Base-by-base conservation (phyloP, 75 land plant species). In the Cupressus sempervirens region DNA sequence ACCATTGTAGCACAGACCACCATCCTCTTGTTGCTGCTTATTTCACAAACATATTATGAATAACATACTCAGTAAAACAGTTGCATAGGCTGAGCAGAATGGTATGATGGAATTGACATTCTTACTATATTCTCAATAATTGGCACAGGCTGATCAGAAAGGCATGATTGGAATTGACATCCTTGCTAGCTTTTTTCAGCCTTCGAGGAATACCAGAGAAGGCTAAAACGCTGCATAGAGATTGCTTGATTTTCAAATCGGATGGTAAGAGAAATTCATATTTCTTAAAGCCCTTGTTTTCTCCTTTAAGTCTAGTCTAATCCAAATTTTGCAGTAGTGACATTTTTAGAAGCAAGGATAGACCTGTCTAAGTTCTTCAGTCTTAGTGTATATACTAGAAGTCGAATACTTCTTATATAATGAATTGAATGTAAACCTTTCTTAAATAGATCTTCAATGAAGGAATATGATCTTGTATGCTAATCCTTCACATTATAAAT, bases 151-250 rank as follows among this genome's bases (percentile, higher is more conserved):
- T 80, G 30, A 38, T 9, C 88, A 87, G 81, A 84, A 84, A 45
- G 88, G 88, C 1, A 62, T 74, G 12, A 87, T 87, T 40, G 87
- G 88, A 29, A 87, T 87, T 35, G 86, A 82, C 48, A 7, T 83
- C 10, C 58, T 86, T 76, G 77, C 86, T 46, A 77, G 29, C 56
- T 87, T 88, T 87, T 86, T 79, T 68, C 83, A 77, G 10, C 88
- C 88, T 53, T 40, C 65, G 20, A 86, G 83, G 26, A 79, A 87
- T 85, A 73, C 86, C 32, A 48, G 65, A 50, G 84, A 35, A n/a
- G 86, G 80, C 54, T 35, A 80, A n/a, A 50, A 32, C 38, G 88
- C 88, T 76, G 83, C 83, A 7, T 77, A 85, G 65, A 53, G 83
- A 54, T 9, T 46, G 18, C 16, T 87, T 20, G 88, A 87, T 46